Base-by-base conservation (phyloP, 805 yeast species). In the Candida tallmaniae region DNA sequence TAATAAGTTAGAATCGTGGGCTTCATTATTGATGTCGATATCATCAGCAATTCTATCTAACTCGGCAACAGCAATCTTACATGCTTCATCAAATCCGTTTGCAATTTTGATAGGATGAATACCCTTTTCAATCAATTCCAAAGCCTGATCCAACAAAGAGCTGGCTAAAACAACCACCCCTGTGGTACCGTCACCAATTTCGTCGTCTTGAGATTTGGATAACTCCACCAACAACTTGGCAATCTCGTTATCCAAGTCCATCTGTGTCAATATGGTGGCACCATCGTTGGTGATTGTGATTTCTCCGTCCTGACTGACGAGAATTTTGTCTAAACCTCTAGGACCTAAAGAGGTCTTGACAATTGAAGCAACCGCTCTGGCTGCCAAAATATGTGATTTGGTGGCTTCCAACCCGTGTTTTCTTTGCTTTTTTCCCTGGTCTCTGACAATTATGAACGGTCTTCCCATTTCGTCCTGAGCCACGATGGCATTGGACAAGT, bases 391-490 rank as follows among this genome's bases (percentile, higher is more conserved):
- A 59, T 93, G 97, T 27, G 90, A 80, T 60, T 82, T 77, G 45
- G 70, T 65, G 30, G 73, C 73, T 45, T 67, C 73, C 30, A 61
- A 42, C 9, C 73, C 73, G 40, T 65, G 72, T 39, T 63, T 66
- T 75, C 60, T 78, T 72, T 42, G 97, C 88, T 58, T 93, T 87
- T 60, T 57, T 23, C 76, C 78, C 54, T 64, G 76, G 58, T 93
- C 99, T 58, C 93, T 79, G 35, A 93, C 99, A 57, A 93, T 93
- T 55, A 93, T 90, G 58, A 93, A 87, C 14, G 99, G 99, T 62
- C 98, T 81, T 14, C 99, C 99, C 89, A 84, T 86, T 62, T 93
- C 99, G 60, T 93, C 99, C 63, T 90, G 98, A 3, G 98, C 97
- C 69, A 93, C 87, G 51, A 93, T 88, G 62, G 98, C 98, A 54